A percentile compares a stretch with the other conserved stretches of the same genome.
phyloP scores from a whole-genome alignment of 177 flowering plant genomes.

The Vitis hybrid region DNA sequence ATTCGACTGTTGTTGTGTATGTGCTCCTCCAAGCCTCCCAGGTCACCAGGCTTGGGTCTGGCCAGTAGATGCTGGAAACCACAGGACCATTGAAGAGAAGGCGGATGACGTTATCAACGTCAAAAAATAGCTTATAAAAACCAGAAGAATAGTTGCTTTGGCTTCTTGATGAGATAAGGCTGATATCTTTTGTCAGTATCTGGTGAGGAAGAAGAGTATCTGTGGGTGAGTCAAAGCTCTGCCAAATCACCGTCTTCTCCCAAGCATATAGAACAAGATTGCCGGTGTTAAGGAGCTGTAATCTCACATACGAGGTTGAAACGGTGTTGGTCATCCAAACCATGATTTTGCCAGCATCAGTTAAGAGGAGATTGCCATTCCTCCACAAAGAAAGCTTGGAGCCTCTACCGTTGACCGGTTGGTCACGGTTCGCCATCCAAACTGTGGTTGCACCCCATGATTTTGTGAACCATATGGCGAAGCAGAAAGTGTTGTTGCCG shows the following conservation, averaged over 20 bases:
- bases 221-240: constrained; percentile 18
- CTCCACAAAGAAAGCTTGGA: constrained; percentile 18
- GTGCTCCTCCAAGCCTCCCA: too few relatives aligned
- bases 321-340: constrained; percentile 20
- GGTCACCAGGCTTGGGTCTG: too few relatives aligned
- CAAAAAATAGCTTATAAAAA: constrained; percentile 25
- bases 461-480: constrained; percentile 29
- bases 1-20: too few relatives aligned
- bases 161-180: too few relatives aligned
- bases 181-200: too few relatives aligned
- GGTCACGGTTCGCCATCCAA: constrained; percentile 48
- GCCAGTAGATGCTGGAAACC: constrained; percentile 12
- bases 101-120: constrained; percentile 29
- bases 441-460: constrained; percentile 20
- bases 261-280: too few relatives aligned
- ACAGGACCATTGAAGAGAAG: constrained; percentile 18
- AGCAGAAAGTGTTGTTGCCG: constrained; percentile 12
- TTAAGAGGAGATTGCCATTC: constrained; percentile 29
- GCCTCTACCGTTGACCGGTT: constrained; percentile 36
- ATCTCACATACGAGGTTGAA: too few relatives aligned
- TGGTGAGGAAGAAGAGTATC: constrained; percentile 36
- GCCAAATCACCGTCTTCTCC: too few relatives aligned
- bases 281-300: too few relatives aligned
- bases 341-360: constrained; percentile 12
- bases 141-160: constrained; percentile 21